Evolutionary conservation across 768 basidiomycete species (phyloP), one percentile per base, ranked within the genome.

Genomic region (Mrakia frigida): DNA sequence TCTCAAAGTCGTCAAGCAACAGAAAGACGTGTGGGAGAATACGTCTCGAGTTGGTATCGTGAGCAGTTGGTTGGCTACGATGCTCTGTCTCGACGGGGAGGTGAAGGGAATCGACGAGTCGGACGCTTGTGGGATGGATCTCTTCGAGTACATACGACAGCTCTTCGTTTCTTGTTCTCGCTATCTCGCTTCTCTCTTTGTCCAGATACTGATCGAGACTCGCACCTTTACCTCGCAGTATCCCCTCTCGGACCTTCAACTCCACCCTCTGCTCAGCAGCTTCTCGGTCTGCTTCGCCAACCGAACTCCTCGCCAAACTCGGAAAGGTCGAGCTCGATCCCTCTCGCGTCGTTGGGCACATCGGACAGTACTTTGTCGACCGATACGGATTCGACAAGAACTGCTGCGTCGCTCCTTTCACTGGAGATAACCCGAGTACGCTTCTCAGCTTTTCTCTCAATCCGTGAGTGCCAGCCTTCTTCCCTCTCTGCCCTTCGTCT

Each of bases 91-190:
- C 7, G 85, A 93, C 68, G 91, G 92, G 5, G 83, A 84, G 69
- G 87, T 93, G 79, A 90, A 90, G 14, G 91, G 92, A 0, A 90
- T 93, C 72, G 93, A 95, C 80, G 88, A 90, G 74, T 74, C 79
- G 35, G 93, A 94, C 82, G 92, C 92, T 3, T 92, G 91, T 81
- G 93, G 93, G 0, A 94, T 92, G 92, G 94, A 94, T 81, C 84
- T 94, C 39, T 93, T 92, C 90, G 85, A 92, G 46, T 50, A 4
- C 9, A 18, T 50, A 9, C 2, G n/a, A 18, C 46, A 2, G 16
- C 16, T 21, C 18, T 21, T 14, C 46, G n/a, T n/a, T n/a, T n/a
- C 46, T 46, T 14, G 6, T 9, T 46, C 43, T 46, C 16, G 11
- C 43, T 50, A 18, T 14, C 14, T 50, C 46, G 46, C 46, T 50